Evolutionary conservation across 2,329 filamentous ascomycete species (phyloP), one percentile per base, ranked within the genome.

Genomic region (Fusarium fracticaudum): DNA sequence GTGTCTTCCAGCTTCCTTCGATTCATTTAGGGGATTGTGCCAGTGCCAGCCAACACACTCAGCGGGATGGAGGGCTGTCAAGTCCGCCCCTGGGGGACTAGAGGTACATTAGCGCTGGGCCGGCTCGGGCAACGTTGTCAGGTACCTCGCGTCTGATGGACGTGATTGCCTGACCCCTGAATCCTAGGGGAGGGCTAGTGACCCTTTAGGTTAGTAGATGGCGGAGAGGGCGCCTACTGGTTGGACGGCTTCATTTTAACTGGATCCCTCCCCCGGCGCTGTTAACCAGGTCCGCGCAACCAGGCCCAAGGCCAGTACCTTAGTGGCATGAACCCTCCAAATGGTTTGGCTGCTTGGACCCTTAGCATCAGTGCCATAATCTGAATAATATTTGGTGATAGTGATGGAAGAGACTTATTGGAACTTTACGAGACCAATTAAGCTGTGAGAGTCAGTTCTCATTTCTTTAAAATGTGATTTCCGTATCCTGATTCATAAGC

Each of bases 1-100:
- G 55, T 50, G 50, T 70, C 65, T 68, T 69, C 54, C 41, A 71
- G 59, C 65, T 62, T 73, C 69, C 61, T 73, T 73, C 61, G 48
- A 70, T 73, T 69, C 60, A 74, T 48, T 62, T 62, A 58, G 59
- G 59, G 63, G 67, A 44, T 45, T 18, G 26, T 50, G 57, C 41
- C 55, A 59, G 41, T 10, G 41, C 40, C 31, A 48, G 8, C 51
- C 51, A 55, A 55, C 37, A 64, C 58, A 43, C 31, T 66, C 64
- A 66, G 61, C 41, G 64, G 72, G 53, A 73, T 62, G 60, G 71
- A 59, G 58, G 76, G 68, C 74, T 77, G 75, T 77, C 75, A 77
- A 68, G 75, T 71, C 75, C 73, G 63, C 61, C 75, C 67, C 73
- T 47, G 37, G 50, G 53, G 18, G 43, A 31, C 72, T 64, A 61